Percentiles rank a stretch among this genome's conserved stretches.
phyloP scores from a whole-genome alignment of 2,329 filamentous ascomycete species.

The Thelonectria olida region DNA sequence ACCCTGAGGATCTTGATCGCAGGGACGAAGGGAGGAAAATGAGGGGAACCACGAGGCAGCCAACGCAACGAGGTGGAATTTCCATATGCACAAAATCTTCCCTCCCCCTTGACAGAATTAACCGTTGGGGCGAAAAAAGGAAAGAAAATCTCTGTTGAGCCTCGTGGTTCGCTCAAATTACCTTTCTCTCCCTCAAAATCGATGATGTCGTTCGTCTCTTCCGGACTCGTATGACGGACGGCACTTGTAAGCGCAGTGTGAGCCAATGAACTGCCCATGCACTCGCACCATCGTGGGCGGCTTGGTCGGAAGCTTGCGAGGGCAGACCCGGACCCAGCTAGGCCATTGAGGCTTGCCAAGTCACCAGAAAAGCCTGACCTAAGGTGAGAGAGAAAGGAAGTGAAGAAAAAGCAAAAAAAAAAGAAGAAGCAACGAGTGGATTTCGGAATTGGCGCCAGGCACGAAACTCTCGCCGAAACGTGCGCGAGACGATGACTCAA shows the following conservation, averaged over 20 bases:
- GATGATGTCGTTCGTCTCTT: conserved; percentile 23
- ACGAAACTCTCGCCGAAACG: conserved; percentile 30
- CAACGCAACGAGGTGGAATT: not conserved
- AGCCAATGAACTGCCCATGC: conserved; percentile 34
- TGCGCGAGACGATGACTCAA: conserved; percentile 19
- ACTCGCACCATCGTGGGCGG: conserved; percentile 23
- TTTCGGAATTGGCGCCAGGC: conserved; percentile 17
- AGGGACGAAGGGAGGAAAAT: not conserved
- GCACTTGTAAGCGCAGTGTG: conserved; percentile 26
- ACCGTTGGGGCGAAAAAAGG: not conserved
- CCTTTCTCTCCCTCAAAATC: conserved; percentile 4
- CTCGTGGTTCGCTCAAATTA: conserved; percentile 27
- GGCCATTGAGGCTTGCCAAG: too few relatives aligned
- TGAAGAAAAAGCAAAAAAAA: not conserved
- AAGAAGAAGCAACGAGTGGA: not conserved
- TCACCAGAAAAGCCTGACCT: too few relatives aligned
- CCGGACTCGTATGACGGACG: conserved; percentile 33
- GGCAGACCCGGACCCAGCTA: conserved; percentile 18
- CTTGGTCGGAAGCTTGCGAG: conserved; percentile 33
- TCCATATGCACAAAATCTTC: not conserved
- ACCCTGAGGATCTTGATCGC: not conserved
- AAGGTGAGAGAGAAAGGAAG: not conserved
- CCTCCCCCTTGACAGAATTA: not conserved
- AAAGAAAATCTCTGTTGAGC: conserved; percentile 8
- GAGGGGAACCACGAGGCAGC: not conserved